Evolutionary conservation across 768 basidiomycete genomes (phyloP).

Genomic region (Pholiota molesta): DNA sequence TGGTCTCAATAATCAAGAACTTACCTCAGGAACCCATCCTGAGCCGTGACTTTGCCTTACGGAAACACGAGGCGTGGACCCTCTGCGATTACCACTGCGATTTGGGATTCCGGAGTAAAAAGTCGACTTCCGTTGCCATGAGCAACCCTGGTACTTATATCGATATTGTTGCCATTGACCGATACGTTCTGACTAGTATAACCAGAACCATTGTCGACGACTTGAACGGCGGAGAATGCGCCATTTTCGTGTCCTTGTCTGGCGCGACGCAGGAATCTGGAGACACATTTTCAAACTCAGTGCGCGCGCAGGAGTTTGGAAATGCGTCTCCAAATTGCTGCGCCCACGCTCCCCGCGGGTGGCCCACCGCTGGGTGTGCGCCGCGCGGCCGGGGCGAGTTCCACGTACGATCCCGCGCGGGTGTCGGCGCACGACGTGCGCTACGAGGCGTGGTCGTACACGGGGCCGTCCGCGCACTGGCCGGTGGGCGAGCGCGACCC

Average conservation of each 20-base stretch:
- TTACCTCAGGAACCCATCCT: neutral
- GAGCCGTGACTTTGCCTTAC: neutral
- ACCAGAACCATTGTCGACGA: neutral
- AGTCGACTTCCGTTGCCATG: neutral
- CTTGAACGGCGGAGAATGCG: neutral
- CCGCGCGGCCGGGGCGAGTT: too few species aligned
- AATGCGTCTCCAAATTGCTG: too few species aligned
- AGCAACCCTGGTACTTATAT: neutral
- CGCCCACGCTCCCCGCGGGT: too few species aligned
- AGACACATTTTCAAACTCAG: too few species aligned
- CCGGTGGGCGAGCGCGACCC: too few species aligned
- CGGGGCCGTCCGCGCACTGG: too few species aligned
- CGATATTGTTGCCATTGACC: neutral
- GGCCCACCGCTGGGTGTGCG: too few species aligned
- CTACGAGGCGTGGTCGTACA: too few species aligned
- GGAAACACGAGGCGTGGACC: neutral
- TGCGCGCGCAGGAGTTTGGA: too few species aligned
- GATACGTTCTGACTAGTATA: neutral
- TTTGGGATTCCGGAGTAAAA: neutral
- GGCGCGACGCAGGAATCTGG: too few species aligned
- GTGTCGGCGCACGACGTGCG: too few species aligned
- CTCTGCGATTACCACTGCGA: neutral
- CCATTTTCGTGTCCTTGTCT: neutral
- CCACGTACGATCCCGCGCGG: too few species aligned
- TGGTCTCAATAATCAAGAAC: neutral